These are phyloP conservation scores for Moringa oleifera DNA, from an alignment of 345 rosid genomes.

Conservation along the genomic window DNA sequence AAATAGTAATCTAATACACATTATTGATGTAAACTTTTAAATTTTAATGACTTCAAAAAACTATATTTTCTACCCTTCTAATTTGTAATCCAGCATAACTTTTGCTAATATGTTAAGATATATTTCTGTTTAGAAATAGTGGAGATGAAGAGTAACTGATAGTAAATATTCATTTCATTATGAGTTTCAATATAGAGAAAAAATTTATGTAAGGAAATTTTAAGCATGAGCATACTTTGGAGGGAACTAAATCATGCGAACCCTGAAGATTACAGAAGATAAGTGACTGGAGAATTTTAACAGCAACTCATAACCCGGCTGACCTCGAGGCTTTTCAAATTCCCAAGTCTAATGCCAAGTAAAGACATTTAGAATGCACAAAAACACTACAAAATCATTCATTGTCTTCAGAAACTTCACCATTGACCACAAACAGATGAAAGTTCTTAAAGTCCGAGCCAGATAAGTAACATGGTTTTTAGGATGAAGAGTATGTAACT, in stretches of 20 bases:
- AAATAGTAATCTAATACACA: not conserved
- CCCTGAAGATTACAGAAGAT: not conserved
- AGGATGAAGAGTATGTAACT: too few species aligned
- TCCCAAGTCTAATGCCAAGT: too few species aligned
- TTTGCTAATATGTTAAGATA: not conserved
- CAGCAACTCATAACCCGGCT: not conserved
- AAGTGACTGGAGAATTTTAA: not conserved
- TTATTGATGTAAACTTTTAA: too few species aligned
- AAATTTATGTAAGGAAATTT: not conserved
- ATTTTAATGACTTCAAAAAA: not conserved
- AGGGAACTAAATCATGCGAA: not conserved
- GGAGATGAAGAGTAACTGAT: not conserved
- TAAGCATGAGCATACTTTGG: not conserved
- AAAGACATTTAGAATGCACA: too few species aligned
- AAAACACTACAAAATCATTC: too few species aligned
- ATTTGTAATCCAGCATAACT: constrained; percentile 6
- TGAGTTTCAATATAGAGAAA: not conserved
- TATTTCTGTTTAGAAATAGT: too few species aligned
- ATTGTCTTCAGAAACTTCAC: too few species aligned
- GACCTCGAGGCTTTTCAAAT: not conserved
- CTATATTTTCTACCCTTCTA: not conserved
- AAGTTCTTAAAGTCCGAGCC: too few species aligned
- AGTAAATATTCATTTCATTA: not conserved
- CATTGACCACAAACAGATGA: too few species aligned
- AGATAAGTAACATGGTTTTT: too few species aligned